phyloP scores from a whole-genome alignment of 441 rosid genomes.

The Manihot esculenta region DNA sequence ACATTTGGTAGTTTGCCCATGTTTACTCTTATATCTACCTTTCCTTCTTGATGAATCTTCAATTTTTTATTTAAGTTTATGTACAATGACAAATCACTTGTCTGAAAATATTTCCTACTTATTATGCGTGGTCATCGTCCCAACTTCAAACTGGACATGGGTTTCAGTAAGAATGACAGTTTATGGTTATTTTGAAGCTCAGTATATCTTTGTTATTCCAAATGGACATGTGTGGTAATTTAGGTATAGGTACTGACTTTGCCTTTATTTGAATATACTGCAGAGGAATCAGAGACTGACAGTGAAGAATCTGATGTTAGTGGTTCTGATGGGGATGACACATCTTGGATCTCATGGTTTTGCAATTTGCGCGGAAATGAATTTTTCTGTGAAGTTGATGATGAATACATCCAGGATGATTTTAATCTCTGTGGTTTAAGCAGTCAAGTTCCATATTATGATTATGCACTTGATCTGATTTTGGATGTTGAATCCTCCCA shows the following conservation, averaged over 20 bases:
- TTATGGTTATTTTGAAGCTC: no score
- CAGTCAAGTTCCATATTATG: slow-evolving; percentile 92
- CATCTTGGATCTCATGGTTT: slow-evolving; percentile 98
- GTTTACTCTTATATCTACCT: background rate
- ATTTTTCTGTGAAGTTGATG: slow-evolving; percentile 87
- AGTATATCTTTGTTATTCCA: background rate
- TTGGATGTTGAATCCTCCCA: slow-evolving; percentile 89
- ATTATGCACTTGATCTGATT: slow-evolving; percentile 85
- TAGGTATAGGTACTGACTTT: slow-evolving; percentile 4
- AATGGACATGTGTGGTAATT: no score
- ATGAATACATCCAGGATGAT: slow-evolving; percentile 89
- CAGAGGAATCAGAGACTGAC: slow-evolving; percentile 67
- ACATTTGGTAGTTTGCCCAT: no score
- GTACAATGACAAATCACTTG: no score
- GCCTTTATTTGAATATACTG: slow-evolving; percentile 20
- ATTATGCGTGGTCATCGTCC: background rate
- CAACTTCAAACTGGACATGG: background rate
- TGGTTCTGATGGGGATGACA: slow-evolving; percentile 87
- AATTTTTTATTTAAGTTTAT: no score
- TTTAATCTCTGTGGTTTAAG: slow-evolving; percentile 90
- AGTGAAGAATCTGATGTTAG: slow-evolving; percentile 75
- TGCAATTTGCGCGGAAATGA: slow-evolving; percentile 88
- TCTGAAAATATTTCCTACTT: no score
- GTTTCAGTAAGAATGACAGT: background rate
- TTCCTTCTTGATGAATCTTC: background rate